Percentiles rank a stretch among this genome's conserved stretches.
Evolutionary conservation across 495 filamentous ascomycete genomes (phyloP).

Genomic region (Penicillium coprophilum): DNA sequence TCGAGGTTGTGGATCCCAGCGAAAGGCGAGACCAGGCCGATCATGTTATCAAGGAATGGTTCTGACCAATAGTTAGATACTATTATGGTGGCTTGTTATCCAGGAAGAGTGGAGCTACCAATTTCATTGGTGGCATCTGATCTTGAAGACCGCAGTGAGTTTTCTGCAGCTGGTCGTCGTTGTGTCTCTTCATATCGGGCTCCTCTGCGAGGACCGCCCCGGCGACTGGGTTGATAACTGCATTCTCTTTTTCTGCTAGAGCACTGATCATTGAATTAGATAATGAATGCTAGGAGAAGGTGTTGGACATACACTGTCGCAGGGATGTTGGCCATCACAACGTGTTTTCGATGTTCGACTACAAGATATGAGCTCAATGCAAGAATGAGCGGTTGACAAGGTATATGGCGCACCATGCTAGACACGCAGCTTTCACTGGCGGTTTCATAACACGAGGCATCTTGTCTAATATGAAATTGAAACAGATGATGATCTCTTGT

Average conservation of each 20-base stretch:
- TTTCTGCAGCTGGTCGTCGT: slow-evolving; percentile 2
- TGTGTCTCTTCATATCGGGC: slow-evolving; percentile 17
- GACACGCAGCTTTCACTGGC: slow-evolving; percentile 52
- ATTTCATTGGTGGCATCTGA: slow-evolving; percentile 12
- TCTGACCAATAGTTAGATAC: slow-evolving; percentile 11
- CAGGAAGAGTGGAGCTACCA: slow-evolving; percentile 2
- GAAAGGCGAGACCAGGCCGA: slow-evolving; percentile 22
- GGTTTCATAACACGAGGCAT: slow-evolving; percentile 34
- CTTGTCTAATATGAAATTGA: not conserved
- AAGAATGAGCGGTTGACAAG: slow-evolving; percentile 2
- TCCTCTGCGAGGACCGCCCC: slow-evolving; percentile 47
- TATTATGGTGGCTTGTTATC: not conserved
- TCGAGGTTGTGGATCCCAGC: slow-evolving; percentile 23
- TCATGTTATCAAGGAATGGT: slow-evolving; percentile 17
- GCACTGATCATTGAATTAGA: slow-evolving; percentile 32
- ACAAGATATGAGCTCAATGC: slow-evolving; percentile 14
- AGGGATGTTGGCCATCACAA: slow-evolving; percentile 51
- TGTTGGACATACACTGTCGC: slow-evolving; percentile 43
- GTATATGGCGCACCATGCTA: slow-evolving; percentile 45
- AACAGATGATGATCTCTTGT: not conserved
- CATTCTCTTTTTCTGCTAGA: slow-evolving; percentile 42
- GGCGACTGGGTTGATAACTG: slow-evolving; percentile 49
- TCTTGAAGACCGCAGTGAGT: not conserved
- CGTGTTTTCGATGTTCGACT: slow-evolving; percentile 53
- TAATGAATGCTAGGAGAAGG: not conserved